Evolutionary conservation across 2,329 filamentous ascomycete species (phyloP).

Genomic region (Nigrospora osmanthi): DNA sequence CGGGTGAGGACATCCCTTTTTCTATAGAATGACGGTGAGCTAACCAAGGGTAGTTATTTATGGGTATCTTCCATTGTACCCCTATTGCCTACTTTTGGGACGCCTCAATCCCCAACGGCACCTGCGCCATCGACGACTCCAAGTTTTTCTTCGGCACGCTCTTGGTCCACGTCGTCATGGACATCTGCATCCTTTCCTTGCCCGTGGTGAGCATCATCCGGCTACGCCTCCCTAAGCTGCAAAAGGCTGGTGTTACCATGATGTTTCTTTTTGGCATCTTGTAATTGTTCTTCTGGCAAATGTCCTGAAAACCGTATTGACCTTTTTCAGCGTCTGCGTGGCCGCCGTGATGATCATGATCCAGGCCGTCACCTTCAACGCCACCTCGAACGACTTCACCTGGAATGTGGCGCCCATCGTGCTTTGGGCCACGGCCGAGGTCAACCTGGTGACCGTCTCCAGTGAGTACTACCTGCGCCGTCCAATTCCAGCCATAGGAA

Average conservation of each 20-base stretch:
- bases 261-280: conserved; percentile 6
- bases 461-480: no score
- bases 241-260: background rate
- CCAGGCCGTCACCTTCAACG: background rate
- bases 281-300: background rate
- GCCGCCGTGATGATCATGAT: conserved; percentile 1
- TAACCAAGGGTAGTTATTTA: conserved; percentile 6
- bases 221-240: conserved; percentile 4
- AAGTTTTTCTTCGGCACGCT: conserved; percentile 12
- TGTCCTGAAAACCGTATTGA: background rate
- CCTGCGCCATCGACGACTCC: conserved; percentile 11
- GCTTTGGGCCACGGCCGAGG: no score
- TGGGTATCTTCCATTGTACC: conserved; percentile 15
- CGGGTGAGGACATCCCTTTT: no score
- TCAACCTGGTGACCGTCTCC: no score
- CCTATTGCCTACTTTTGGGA: conserved; percentile 14
- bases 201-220: conserved; percentile 9
- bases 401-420: no score
- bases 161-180: conserved; percentile 10
- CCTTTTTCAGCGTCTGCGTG: background rate
- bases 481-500: no score
- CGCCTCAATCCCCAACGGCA: conserved; percentile 2
- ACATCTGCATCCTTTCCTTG: conserved; percentile 10
- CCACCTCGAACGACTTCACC: background rate
- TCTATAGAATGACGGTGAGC: no score